phyloP scores from a whole-genome alignment of 1,284 basidiomycete genomes.

The Heliocybe sulcata region DNA sequence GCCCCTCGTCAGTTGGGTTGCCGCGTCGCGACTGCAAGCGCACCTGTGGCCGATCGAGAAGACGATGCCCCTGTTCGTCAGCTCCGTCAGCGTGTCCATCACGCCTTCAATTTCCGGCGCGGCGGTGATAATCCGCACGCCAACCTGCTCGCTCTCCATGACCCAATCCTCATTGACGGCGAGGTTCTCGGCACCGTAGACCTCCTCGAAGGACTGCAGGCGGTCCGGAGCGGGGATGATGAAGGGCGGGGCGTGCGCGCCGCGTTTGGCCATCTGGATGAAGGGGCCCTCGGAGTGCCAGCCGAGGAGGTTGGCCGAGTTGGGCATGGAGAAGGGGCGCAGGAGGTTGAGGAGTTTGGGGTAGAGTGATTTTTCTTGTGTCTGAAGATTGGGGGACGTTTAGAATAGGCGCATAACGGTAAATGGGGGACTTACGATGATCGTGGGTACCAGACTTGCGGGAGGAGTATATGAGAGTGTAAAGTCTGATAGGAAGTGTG shows the following conservation, averaged over 20 bases:
- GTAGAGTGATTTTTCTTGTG: constrained; percentile 67
- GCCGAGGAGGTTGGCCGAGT: constrained; percentile 67
- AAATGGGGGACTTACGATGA: constrained; percentile 53
- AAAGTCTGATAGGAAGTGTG: constrained; percentile 6
- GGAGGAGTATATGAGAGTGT: constrained; percentile 5
- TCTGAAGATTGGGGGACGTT: constrained; percentile 31
- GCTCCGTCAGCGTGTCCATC: constrained; percentile 55
- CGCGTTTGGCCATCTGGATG: constrained; percentile 71
- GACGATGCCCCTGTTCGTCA: constrained; percentile 61
- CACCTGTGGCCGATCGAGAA: constrained; percentile 87
- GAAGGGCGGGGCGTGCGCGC: constrained; percentile 70
- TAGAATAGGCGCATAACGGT: constrained; percentile 3
- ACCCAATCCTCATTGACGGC: constrained; percentile 60
- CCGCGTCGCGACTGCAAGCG: constrained; percentile 10
- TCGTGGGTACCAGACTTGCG: constrained; percentile 61
- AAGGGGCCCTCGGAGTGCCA: constrained; percentile 92
- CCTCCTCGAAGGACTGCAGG: constrained; percentile 58
- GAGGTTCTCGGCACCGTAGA: constrained; percentile 66
- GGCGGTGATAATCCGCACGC: constrained; percentile 79
- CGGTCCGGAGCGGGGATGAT: constrained; percentile 59
- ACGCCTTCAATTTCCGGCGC: constrained; percentile 86
- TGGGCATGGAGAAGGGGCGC: constrained; percentile 51
- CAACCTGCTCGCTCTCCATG: constrained; percentile 39
- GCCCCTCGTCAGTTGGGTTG: neutral
- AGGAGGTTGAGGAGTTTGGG: constrained; percentile 59